Conservation (phyloP, 2,329 filamentous ascomycete species). For the Aureobasidium lini region DNA sequence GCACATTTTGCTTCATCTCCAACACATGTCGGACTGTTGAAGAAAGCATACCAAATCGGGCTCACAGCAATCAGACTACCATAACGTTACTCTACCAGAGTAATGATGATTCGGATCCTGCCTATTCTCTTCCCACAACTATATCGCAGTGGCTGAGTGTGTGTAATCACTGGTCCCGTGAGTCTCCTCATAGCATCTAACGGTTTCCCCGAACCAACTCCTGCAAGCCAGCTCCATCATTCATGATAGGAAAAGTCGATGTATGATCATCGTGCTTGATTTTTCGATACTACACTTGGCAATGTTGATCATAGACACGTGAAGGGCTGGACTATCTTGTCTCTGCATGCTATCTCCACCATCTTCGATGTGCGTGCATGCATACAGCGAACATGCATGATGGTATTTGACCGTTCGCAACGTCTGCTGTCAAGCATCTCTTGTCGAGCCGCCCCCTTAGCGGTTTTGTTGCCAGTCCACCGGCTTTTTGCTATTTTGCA, state of each 20-base stretch:
- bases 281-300: not conserved
- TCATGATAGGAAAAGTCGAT: not conserved
- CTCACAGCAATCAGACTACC: constrained; percentile 1
- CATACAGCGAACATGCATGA: constrained; percentile 6
- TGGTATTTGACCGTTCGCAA: constrained; percentile 5
- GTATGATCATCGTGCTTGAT: not conserved
- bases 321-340: not conserved
- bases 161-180: not conserved
- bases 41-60: not conserved
- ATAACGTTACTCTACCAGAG: not conserved
- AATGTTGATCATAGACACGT: not conserved
- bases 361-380: not conserved
- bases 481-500: not conserved
- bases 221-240: not conserved
- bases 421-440: constrained; percentile 8
- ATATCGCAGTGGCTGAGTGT: not conserved
- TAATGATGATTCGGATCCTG: not conserved
- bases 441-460: constrained; percentile 3
- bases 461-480: not conserved
- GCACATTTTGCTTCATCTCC: not conserved
- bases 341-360: constrained; percentile 1
- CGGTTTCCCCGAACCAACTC: not conserved
- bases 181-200: not conserved
- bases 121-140: not conserved
- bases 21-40: not conserved